Percentiles rank a stretch among this genome's conserved stretches.
Conservation (phyloP, 2,329 filamentous ascomycete species). For the Botrytis sinoallii region DNA sequence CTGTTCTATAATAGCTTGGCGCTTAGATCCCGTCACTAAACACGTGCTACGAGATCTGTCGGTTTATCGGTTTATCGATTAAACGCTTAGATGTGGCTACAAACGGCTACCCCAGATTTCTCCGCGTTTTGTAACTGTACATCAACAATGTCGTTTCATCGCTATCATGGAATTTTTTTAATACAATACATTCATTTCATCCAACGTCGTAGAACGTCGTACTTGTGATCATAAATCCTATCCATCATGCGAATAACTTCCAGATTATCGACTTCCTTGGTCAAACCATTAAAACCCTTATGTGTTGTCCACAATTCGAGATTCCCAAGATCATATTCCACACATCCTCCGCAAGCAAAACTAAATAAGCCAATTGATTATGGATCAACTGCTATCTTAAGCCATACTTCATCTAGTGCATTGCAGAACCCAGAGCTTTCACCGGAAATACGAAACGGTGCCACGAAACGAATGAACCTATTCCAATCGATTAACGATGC, state of each 20-base stretch:
- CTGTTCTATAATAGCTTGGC: conserved; percentile 12
- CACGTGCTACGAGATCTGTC: background rate
- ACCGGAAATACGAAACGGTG: conserved; percentile 58
- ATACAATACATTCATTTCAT: background rate
- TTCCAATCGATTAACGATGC: conserved; percentile 94
- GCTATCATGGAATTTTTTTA: background rate
- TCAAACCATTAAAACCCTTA: background rate
- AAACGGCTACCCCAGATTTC: conserved; percentile 7
- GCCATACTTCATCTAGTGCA: conserved; percentile 72
- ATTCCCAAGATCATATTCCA: conserved; percentile 31
- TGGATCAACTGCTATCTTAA: conserved; percentile 72
- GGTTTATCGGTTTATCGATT: background rate
- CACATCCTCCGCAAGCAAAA: conserved; percentile 52
- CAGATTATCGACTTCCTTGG: background rate
- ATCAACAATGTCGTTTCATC: conserved; percentile 1
- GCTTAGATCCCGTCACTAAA: background rate
- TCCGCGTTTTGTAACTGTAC: conserved; percentile 7
- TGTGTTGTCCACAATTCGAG: background rate
- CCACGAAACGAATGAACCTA: conserved; percentile 85
- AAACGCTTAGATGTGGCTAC: conserved; percentile 10
- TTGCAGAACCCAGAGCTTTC: conserved; percentile 71
- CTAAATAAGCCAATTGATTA: conserved; percentile 90
- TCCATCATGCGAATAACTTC: conserved; percentile 12
- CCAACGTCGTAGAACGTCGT: conserved; percentile 14
- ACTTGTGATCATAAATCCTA: background rate